Conservation (phyloP, 129 eudicot genomes). For the Lonicera japonica region DNA sequence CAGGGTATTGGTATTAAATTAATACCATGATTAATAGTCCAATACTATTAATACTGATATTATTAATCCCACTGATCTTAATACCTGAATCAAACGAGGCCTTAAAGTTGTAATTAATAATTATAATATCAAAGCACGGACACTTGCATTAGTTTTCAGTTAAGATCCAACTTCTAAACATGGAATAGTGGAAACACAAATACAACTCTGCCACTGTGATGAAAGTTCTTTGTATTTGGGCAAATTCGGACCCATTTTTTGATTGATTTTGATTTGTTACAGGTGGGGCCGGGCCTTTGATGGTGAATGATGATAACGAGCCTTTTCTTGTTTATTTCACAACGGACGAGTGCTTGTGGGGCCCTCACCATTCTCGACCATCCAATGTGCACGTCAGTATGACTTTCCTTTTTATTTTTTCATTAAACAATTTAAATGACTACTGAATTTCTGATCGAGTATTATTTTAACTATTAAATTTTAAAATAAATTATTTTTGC, state of each 20-base stretch:
- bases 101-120: too few species aligned
- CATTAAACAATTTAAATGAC: too few species aligned
- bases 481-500: too few species aligned
- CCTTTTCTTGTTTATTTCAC: conserved; percentile 8
- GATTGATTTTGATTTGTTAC: background rate
- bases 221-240: background rate
- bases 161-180: background rate
- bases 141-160: too few species aligned
- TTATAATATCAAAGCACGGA: too few species aligned
- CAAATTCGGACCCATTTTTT: background rate
- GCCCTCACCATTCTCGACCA: conserved; percentile 17
- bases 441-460: background rate
- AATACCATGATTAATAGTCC: too few species aligned
- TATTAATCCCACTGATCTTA: too few species aligned
- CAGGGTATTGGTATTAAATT: too few species aligned
- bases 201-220: too few species aligned
- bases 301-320: conserved; percentile 21
- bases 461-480: too few species aligned
- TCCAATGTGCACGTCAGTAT: conserved; percentile 20
- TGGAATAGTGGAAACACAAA: background rate
- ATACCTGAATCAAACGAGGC: too few species aligned
- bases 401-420: background rate
- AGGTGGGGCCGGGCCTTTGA: background rate
- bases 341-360: conserved; percentile 8
- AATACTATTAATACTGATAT: too few species aligned